Evolutionary conservation across 176 grass and related monocot species (phyloP), one percentile per base, ranked within the genome.

Genomic region (Elymus sibiricus): DNA sequence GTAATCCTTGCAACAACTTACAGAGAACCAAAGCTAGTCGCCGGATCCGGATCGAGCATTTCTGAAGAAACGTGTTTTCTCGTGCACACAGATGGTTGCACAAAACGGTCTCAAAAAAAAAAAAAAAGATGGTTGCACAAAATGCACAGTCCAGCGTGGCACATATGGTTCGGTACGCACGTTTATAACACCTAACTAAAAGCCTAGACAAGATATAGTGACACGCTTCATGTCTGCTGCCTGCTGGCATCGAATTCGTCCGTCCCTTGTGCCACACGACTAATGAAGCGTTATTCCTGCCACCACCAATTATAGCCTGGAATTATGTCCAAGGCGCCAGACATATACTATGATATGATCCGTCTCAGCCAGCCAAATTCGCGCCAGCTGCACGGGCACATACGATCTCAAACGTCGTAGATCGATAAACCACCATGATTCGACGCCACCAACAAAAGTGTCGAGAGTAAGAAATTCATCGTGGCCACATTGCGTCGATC

Each of bases 191-290:
- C 19, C 42, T 34, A 70, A 70, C 13, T 49, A 16, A 15, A 15
- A 56, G 13, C 22, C 1, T 39, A 38, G 65, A 39, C 31, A 56
- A 26, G 80, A 70, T 55, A 58, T 38, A 21, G 49, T 58, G 65
- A 82, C 16, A 64, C 16, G 32, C 9, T 42, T 28, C 67, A 37
- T 6, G 35, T 59, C 68, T 39, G 49, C 58, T 11, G n/a, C 28
- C 68, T 58, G 67, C 58, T 40, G 66, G 66, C 81, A 72, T 60
- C 81, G 14, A 83, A 40, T 71, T 42, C 22, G 28, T 56, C 35
- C 15, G 3, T 1, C 65, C 2, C 46, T 59, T 71, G 14, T 56
- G 22, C 32, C 53, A 29, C 31, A 42, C 17, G 81, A 43, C 26
- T 51, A 19, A 73, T 43, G 14, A 11, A 64, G 17, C 9, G 16